Percentiles rank a stretch among this genome's conserved stretches.
These are phyloP conservation scores for Truncatella angustata DNA, from an alignment of 2,329 filamentous ascomycete genomes.

Conservation along the genomic window DNA sequence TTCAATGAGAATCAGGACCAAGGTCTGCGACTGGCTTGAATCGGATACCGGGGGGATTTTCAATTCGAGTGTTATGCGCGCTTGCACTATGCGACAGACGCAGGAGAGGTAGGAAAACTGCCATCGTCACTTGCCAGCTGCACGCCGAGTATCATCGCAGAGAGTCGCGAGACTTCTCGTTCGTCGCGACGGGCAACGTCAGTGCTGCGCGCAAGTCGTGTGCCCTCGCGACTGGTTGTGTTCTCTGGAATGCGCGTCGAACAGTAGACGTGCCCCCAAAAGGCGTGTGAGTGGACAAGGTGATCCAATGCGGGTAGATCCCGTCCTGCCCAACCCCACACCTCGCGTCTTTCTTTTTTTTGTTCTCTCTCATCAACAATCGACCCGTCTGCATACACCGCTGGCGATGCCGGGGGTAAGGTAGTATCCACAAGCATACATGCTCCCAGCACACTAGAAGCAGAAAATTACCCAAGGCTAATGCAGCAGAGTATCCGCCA, in stretches of 20 bases:
- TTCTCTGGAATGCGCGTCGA: background rate
- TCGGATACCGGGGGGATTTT: constrained; percentile 10
- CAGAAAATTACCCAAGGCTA: too few species aligned
- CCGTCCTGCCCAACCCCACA: constrained; percentile 1
- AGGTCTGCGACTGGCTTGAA: constrained; percentile 15
- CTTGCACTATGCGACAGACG: constrained; percentile 2
- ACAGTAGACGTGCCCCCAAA: background rate
- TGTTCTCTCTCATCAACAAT: too few species aligned
- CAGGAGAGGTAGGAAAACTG: background rate
- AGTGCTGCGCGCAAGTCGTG: constrained; percentile 3
- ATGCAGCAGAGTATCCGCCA: constrained; percentile 20
- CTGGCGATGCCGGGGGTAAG: background rate
- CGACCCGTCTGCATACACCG: constrained; percentile 4
- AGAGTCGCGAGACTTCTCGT: constrained; percentile 6
- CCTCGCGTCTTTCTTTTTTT: background rate
- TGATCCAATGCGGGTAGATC: constrained; percentile 5
- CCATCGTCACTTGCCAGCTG: constrained; percentile 9
- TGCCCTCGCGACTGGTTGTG: constrained; percentile 9
- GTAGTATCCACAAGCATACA: background rate
- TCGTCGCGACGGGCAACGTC: constrained; percentile 6
- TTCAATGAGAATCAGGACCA: constrained; percentile 14
- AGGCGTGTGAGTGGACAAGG: too few species aligned
- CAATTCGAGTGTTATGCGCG: constrained; percentile 16
- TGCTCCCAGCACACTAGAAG: too few species aligned
- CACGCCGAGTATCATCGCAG: constrained; percentile 7